Percentiles rank a stretch among this genome's conserved stretches.
Evolutionary conservation across 1,284 basidiomycete species (phyloP).

Genomic region (Rhodotorula sp.): DNA sequence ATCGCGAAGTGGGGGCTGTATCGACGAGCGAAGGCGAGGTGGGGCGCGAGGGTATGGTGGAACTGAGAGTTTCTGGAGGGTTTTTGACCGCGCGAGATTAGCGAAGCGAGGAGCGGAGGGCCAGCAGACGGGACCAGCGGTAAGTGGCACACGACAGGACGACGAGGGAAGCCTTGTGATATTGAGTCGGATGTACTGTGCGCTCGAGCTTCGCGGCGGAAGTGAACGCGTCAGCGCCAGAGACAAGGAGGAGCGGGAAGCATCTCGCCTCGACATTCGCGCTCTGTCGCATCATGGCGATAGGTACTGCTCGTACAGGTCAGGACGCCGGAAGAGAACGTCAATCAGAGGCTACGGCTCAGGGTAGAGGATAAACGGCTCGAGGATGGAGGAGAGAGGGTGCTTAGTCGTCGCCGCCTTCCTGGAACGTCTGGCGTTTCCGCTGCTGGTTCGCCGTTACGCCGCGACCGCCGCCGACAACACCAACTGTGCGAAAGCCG

Average conservation of each 20-base stretch:
- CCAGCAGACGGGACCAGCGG: too few relatives aligned
- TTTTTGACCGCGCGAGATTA: too few relatives aligned
- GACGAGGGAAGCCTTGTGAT: neutral
- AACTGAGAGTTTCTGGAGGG: neutral
- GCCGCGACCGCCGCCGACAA: constrained; percentile 88
- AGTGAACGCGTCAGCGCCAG: neutral
- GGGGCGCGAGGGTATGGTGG: neutral
- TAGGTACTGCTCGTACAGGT: neutral
- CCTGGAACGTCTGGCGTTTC: constrained; percentile 40
- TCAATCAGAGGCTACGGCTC: constrained; percentile 1
- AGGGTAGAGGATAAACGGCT: neutral
- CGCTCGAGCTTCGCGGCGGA: neutral
- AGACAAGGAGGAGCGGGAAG: neutral
- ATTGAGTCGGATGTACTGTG: neutral
- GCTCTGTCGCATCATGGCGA: neutral
- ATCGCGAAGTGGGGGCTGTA: neutral
- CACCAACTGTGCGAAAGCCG: constrained; percentile 69
- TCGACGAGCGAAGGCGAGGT: neutral
- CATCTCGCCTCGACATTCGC: neutral
- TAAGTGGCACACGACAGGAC: too few relatives aligned
- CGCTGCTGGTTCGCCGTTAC: constrained; percentile 70
- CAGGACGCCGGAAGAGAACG: neutral
- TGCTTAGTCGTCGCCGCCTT: constrained; percentile 21
- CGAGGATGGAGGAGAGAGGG: neutral
- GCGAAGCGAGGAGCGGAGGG: too few relatives aligned